These are phyloP conservation scores for Syncephalastrum racemosum DNA, from an alignment of 371 early-diverging fungal genomes.

Conservation along the genomic window DNA sequence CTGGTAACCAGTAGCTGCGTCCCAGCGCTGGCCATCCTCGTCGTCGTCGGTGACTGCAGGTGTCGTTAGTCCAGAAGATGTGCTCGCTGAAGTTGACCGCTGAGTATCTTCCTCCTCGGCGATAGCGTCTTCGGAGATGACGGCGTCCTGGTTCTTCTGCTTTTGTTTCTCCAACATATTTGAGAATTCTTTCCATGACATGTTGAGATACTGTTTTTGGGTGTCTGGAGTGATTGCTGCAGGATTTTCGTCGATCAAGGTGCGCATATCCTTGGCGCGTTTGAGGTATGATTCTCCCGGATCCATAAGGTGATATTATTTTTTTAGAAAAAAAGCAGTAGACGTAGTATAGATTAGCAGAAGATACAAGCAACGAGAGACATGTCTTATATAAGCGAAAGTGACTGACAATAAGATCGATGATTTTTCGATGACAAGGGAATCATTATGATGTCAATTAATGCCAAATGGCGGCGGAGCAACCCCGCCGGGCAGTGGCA, in stretches of 20 bases:
- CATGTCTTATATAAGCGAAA: not conserved
- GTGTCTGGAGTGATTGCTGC: constrained; percentile 32
- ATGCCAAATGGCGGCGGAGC: constrained; percentile 50
- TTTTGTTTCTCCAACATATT: constrained; percentile 6
- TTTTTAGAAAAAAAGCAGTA: not conserved
- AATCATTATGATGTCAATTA: constrained; percentile 11
- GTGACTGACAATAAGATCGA: constrained; percentile 5
- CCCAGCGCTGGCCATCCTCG: constrained; percentile 15
- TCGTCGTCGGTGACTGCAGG: constrained; percentile 8
- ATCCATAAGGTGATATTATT: constrained; percentile 28
- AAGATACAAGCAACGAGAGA: constrained; percentile 1
- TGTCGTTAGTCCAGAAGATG: not conserved
- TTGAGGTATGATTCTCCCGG: constrained; percentile 45
- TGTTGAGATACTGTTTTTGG: constrained; percentile 11
- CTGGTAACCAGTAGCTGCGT: constrained; percentile 24
- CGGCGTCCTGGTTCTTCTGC: not conserved
- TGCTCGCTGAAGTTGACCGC: not conserved
- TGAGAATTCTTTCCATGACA: constrained; percentile 14
- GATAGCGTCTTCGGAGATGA: too few relatives aligned
- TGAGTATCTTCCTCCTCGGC: not conserved
- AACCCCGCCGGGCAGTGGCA: constrained; percentile 55
- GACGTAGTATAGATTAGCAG: not conserved
- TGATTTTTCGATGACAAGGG: not conserved
- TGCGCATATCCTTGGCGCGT: constrained; percentile 42
- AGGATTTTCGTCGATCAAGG: constrained; percentile 46